Base-by-base conservation (phyloP, 352 stramenopile species). In the Phytophthora constricta region DNA sequence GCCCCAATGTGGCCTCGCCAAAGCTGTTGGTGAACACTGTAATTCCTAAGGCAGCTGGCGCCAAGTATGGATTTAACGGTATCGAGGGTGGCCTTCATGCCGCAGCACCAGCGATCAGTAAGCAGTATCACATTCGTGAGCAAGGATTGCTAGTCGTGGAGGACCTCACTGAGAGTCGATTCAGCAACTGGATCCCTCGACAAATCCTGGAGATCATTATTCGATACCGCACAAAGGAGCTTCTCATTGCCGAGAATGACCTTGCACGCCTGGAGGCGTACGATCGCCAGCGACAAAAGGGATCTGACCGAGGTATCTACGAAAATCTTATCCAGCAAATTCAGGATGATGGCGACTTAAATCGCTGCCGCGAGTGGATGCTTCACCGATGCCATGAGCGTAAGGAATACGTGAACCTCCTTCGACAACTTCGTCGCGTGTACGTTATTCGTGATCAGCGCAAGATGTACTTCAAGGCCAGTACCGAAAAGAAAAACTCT, bases 311-410 rank as follows among this genome's bases (percentile, higher is more conserved):
- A 46, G 84, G 85, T 23, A 92, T 96, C 25, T 96, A 96, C 61
- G 88, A 94, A 68, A 96, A 96, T 60, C 58, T 96, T 62, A 94
- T 95, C 51, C 83, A 96, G 64, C 88, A 96, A 60, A 96, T 96
- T 45, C 88, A 96, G 60, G 86, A 94, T 45, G 88, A 96, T 28
- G 88, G 86, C 20, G 88, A 96, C 46, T 62, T 94, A 31, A 91
- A 83, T 42, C 86, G 86, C 8, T 96, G 88, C 55, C 86, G 88
- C 1, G 88, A 96, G 54, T 96, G 88, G 88, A 93, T 93, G 85
- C 61, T 88, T 17, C 79, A 84, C n/a, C 74, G 88, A 5, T 88
- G 79, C 23, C 60, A 86, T 17, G 62, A 75, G 4, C 87, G 76
- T 22, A 91, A 91, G 41, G 85, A 92, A 27, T 96, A 96, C 47